Percentiles rank a stretch among this genome's conserved stretches.
phyloP scores from a whole-genome alignment of 305 asterid species.

The Rubia peregrina region DNA sequence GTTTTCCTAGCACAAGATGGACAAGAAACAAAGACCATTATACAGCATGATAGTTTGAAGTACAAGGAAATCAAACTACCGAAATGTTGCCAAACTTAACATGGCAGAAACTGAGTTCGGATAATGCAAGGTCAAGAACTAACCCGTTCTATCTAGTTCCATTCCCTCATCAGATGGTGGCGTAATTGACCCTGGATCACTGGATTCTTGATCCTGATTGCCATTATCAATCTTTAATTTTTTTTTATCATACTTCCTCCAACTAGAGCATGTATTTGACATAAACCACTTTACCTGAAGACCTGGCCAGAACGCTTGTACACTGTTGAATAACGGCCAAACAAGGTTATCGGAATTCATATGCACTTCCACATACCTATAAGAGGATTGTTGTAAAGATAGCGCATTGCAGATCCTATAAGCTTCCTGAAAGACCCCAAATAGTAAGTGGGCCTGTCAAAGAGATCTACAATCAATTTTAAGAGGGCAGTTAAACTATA shows the following conservation, averaged over 20 bases:
- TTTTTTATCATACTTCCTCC: background rate
- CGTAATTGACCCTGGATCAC: slow-evolving; percentile 2
- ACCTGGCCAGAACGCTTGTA: slow-evolving; percentile 99
- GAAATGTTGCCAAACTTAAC: too few relatives aligned
- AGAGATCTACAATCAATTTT: background rate
- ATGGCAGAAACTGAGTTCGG: background rate
- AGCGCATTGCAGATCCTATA: slow-evolving; percentile 83
- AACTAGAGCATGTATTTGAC: background rate
- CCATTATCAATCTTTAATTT: slow-evolving; percentile 15
- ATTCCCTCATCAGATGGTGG: slow-evolving; percentile 10
- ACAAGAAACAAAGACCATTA: too few relatives aligned
- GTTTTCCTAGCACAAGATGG: too few relatives aligned
- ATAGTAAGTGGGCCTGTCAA: slow-evolving; percentile 71
- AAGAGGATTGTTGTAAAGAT: slow-evolving; percentile 77
- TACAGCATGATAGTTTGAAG: too few relatives aligned
- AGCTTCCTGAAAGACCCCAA: slow-evolving; percentile 98
- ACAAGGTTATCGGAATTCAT: slow-evolving; percentile 97
- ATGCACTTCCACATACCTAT: slow-evolving; percentile 96
- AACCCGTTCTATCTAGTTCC: background rate
- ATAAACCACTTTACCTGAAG: slow-evolving; percentile 59
- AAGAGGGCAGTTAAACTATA: background rate
- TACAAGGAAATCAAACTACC: too few relatives aligned
- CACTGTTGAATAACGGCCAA: slow-evolving; percentile 94
- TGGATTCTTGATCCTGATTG: slow-evolving; percentile 20
- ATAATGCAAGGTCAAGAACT: background rate